phyloP scores from a whole-genome alignment of 148 eudicot species.

The Polygonum maritimum region DNA sequence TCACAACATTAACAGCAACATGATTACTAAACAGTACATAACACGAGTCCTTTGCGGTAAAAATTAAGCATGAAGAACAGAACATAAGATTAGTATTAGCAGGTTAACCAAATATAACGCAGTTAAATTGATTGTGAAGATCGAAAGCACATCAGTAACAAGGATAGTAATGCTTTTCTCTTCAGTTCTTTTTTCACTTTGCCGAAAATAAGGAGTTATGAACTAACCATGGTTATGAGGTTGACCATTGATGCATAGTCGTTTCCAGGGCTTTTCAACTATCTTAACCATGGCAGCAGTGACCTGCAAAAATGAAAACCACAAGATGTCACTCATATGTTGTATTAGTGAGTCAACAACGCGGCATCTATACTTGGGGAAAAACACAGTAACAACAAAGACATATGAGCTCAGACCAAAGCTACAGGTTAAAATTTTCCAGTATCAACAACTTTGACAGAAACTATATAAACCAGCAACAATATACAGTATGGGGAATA shows the following conservation, averaged over 20 bases:
- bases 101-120: too few species aligned
- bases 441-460: neutral
- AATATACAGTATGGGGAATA: too few species aligned
- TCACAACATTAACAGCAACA: too few species aligned
- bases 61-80: too few species aligned
- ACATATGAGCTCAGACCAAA: neutral
- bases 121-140: too few species aligned
- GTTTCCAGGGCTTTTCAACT: slow-evolving; percentile 93
- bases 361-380: neutral
- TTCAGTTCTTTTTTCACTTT: too few species aligned
- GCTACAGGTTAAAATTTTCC: too few species aligned
- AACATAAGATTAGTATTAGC: too few species aligned
- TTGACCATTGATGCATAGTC: slow-evolving; percentile 54
- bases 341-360: neutral
- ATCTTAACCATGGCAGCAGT: slow-evolving; percentile 66
- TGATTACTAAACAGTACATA: too few species aligned
- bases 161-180: too few species aligned
- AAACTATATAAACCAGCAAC: neutral
- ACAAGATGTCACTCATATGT: neutral
- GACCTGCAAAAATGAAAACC: slow-evolving; percentile 34
- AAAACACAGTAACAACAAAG: neutral
- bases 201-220: neutral
- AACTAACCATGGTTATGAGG: slow-evolving; percentile 79
- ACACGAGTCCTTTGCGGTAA: too few species aligned
- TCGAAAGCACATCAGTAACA: too few species aligned